Conservation (phyloP, 768 basidiomycete species). For the Russula foetens region DNA sequence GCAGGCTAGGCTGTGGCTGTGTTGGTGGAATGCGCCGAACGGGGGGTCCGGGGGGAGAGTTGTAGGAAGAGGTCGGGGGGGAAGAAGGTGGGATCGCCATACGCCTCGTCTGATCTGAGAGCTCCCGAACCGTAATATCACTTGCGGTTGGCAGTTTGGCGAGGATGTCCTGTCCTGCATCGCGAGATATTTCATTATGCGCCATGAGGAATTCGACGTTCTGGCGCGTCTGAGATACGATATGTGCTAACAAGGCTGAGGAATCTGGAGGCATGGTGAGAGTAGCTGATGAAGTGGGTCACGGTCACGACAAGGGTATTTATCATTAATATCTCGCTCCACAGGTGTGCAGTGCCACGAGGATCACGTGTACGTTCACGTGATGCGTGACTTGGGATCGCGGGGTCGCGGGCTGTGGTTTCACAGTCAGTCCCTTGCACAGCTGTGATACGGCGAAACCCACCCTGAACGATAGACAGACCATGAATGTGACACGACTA, state of each 20-base stretch:
- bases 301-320: not conserved
- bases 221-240: conserved; percentile 38
- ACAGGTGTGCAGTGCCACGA: not conserved
- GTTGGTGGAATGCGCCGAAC: conserved; percentile 19
- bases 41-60: conserved; percentile 13
- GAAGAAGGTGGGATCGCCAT: conserved; percentile 12
- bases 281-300: not conserved
- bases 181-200: conserved; percentile 34
- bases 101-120: conserved; percentile 19
- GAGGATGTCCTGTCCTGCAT: conserved; percentile 34
- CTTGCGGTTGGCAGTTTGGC: conserved; percentile 29
- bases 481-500: conserved; percentile 18
- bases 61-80: conserved; percentile 5
- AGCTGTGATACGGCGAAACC: too few relatives aligned
- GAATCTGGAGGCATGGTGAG: conserved; percentile 14
- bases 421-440: too few relatives aligned
- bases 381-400: not conserved
- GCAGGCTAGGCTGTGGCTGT: conserved; percentile 19
- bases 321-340: too few relatives aligned
- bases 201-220: conserved; percentile 40
- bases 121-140: conserved; percentile 18
- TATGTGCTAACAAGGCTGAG: conserved; percentile 47
- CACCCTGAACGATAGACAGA: not conserved
- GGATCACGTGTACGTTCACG: not conserved
- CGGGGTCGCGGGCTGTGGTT: too few relatives aligned